These are phyloP conservation scores for Starmerella roubikii DNA, from an alignment of 805 yeast genomes.

Conservation along the genomic window DNA sequence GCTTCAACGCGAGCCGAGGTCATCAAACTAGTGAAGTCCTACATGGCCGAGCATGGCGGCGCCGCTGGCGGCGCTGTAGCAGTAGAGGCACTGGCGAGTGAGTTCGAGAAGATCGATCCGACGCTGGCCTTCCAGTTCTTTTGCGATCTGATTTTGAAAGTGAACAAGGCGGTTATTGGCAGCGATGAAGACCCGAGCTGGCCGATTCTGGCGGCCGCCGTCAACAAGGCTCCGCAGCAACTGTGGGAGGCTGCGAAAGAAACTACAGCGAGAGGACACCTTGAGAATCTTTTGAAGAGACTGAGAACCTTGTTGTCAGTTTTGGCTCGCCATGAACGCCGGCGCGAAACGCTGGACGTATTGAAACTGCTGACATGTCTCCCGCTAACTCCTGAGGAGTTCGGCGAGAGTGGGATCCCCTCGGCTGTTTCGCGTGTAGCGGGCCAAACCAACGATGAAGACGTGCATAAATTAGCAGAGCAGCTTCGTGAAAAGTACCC, in stretches of 20 bases:
- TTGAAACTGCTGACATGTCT: slow-evolving; percentile 8
- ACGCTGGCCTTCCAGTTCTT: slow-evolving; percentile 5
- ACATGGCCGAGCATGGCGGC: neutral
- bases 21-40: neutral
- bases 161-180: slow-evolving; percentile 11
- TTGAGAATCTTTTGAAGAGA: slow-evolving; percentile 10
- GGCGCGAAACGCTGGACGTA: slow-evolving; percentile 1
- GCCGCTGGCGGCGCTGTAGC: slow-evolving; percentile 1
- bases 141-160: slow-evolving; percentile 3
- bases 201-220: slow-evolving; percentile 3
- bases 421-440: neutral
- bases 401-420: slow-evolving; percentile 7
- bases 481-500: slow-evolving; percentile 2
- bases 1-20: slow-evolving; percentile 3
- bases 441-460: neutral
- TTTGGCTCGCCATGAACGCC: slow-evolving; percentile 7
- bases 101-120: neutral
- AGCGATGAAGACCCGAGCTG: slow-evolving; percentile 15
- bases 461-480: neutral
- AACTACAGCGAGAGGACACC: neutral
- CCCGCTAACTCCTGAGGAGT: slow-evolving; percentile 5
- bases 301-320: slow-evolving; percentile 18
- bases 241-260: slow-evolving; percentile 3
- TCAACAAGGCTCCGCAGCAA: slow-evolving; percentile 3
- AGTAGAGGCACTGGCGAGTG: neutral